Evolutionary conservation across 768 basidiomycete species (phyloP), one percentile per base, ranked within the genome.

Genomic region (Mycena kentingensis): DNA sequence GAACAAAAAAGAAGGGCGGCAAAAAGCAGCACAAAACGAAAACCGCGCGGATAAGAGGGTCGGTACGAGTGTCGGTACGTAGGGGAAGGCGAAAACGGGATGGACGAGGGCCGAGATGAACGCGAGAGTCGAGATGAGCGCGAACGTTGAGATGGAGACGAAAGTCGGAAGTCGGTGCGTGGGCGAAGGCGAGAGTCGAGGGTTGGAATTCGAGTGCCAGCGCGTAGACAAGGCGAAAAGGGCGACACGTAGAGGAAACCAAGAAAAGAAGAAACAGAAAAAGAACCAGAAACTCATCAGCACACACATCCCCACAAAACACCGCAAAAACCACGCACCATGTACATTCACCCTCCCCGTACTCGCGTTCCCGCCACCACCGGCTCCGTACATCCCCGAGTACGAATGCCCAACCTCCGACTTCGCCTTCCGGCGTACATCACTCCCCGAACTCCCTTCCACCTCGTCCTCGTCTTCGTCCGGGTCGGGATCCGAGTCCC

Each of bases 341-440:
- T 11, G 39, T 12, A 19, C 25, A 41, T 16, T n/a, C 4, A 45
- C 48, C 13, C 43, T 25, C 34, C 49, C 49, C 19, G 11, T 16
- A 47, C 38, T 56, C 49, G 21, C 26, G 10, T 32, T 43, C 10
- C 22, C 41, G 13, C 18, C 32, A 16, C 37, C 3, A 22, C 28
- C 39, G 8, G 15, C n/a, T 5, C 41, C 46, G 32, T 57, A 57
- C 32, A 57, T 35, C 13, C 55, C 55, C 46, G 43, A 36, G 4
- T 28, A 42, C 42, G 38, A 42, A 48, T 42, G 27, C 28, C 46
- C 52, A 10, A 8, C 52, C 31, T 47, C 52, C 12, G 32, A 29
- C 46, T 35, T 34, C 19, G 41, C 27, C 16, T 21, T 31, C 31
- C 34, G 13, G 41, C 27, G 2, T 26, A 38, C 22, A 19, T 16